Base-by-base conservation (phyloP, 306 rosid genomes). In the Neltuma alba region DNA sequence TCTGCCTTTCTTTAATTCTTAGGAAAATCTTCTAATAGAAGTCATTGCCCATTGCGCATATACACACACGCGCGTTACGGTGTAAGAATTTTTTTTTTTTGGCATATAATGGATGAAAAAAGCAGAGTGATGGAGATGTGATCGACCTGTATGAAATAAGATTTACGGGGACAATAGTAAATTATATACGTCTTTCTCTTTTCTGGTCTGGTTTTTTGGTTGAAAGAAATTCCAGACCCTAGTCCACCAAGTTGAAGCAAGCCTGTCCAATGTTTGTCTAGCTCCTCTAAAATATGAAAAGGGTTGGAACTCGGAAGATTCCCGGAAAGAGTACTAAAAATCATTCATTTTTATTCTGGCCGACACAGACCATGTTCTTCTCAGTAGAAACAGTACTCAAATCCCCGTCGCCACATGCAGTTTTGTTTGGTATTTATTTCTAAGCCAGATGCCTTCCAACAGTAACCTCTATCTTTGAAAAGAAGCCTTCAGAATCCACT, bases 281-380 rank as follows among this genome's bases (percentile, higher is more conserved):
- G n/a, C 48, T 48, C 34, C 48, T 50, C 15, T 11, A 52, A 65
- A 66, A 23, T 55, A 65, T 52, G 25, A 44, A 37, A 65, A 36
- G 10, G 48, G 4, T 37, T 67, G 50, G 40, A 38, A 12, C 1
- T 37, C 38, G 50, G 40, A 67, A 40, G 52, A 40, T 40, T 12
- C 73, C 36, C 11, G 11, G 28, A 38, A 38, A 18, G 47, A 36
- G 44, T 21, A 67, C 2, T 5, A 77, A 16, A 74, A 67, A n/a
- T n/a, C n/a, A n/a, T n/a, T 83, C 54, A 72, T 61, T 70, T 76
- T 76, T 83, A 76, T 77, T 67, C 81, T 42, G 62, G 87, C 87
- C 81, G 89, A 86, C 88, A 72, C 83, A 23, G 85, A 74, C 72
- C 89, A 79, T 85, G 86, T 83, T 80, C 80, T 81, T 30, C 40